Evolutionary conservation across 108 stramenopile genomes (phyloP), one percentile per base, ranked within the genome.

Genomic region (Nitzschia putrida): DNA sequence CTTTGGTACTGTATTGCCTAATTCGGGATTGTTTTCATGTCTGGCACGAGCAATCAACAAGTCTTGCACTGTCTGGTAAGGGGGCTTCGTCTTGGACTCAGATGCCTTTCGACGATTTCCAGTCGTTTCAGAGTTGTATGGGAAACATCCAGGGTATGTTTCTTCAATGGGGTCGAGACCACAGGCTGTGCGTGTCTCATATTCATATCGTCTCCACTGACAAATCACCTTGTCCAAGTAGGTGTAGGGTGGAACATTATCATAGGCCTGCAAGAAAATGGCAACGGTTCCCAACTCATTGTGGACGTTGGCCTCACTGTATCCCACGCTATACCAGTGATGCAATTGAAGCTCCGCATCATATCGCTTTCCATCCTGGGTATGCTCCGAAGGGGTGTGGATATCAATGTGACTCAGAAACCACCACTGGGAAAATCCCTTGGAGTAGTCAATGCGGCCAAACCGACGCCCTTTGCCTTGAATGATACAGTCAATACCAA

Each of bases 191-290:
- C 83, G 78, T 5, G 76, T 70, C 37, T 72, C 55, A 25, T 79
- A 76, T 40, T 83, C 83, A 14, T 66, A 61, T 24, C 68, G 34
- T 20, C 83, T 65, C 76, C 75, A 83, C 53, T 72, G 75, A 55
- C 83, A 83, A 65, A 83, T 79, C 8, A 83, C 47, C 49, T 79
- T 79, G 60, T 83, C 83, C 20, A 83, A 59, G 42, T 65, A 73
- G 3, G 58, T 51, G 51, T 72, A 79, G 10, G 79, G 69, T 18
- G 68, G 3, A 61, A 63, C 64, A 2, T 71, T 41, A 51, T 79
- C 71, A 50, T 83, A 76, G 51, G 59, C 77, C 41, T 83, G 52
- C 20, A 72, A 22, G 53, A 79, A 83, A 29, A 83, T 60, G 12
- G 68, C 37, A 0, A 83, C 68, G n/a, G 57, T 72, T 34, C 70